Evolutionary conservation across 2,329 filamentous ascomycete genomes (phyloP), one percentile per base, ranked within the genome.

Genomic region (Ophiosphaerella narmari): DNA sequence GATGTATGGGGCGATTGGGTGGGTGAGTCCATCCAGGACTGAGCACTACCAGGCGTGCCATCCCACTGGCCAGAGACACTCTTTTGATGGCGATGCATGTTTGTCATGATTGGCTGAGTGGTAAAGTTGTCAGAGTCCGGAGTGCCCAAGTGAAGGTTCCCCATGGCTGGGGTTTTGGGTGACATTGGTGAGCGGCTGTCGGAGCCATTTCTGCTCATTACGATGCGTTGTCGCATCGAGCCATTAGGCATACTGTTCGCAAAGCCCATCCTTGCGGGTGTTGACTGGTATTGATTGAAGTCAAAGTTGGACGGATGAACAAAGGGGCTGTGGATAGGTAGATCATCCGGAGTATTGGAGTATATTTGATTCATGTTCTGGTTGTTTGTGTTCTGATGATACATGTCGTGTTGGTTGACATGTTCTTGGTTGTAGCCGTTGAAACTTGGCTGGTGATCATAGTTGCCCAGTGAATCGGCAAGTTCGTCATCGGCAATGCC

Each of bases 251-350:
- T 68, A 57, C 64, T 64, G 32, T 58, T 54, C 34, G 63, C 43
- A 48, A 65, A 72, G 7, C 50, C 65, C 61, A 67, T 82, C 80
- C 67, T 80, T 46, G 85, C 82, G 64, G 88, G 86, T 65, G 78
- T 77, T 50, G 84, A 83, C 38, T 88, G 85, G 71, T 91, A 95
- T 58, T 91, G 89, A 32, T 81, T 81, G 66, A 89, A 88, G 74
- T 86, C 88, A 77, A 92, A 94, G 67, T 83, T 86, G 62, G 63
- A 60, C 2, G 77, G 78, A 45, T 88, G 84, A 36, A 89, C 83
- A 66, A 91, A 97, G 0, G 93, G 93, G 65, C 91, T 97, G 67
- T 95, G 90, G 53, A 96, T 93, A 5, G 93, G 91, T 45, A 91
- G 88, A 44, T 91, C 91, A 54, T 97, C 93, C 3, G 93, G 92